Percentiles rank a stretch among this genome's conserved stretches.
phyloP scores from a whole-genome alignment of 345 rosid genomes.

The Chamaenerion angustifolium region DNA sequence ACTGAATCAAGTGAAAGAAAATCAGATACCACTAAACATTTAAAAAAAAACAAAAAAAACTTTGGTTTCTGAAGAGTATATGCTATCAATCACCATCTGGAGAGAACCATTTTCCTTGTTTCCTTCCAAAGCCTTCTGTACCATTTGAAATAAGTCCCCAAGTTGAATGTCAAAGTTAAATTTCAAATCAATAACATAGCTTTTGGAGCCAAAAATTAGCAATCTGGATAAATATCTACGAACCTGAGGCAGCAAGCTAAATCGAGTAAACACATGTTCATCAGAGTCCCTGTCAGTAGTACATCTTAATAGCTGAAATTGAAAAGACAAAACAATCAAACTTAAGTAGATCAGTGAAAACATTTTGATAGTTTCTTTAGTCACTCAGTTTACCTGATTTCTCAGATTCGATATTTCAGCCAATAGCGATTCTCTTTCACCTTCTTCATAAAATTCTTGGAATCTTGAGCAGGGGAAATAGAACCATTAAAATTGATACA shows the following conservation, averaged over 20 bases:
- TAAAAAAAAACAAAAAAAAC: too few relatives aligned
- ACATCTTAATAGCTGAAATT: constrained; percentile 37
- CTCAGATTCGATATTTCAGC: constrained; percentile 59
- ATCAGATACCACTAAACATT: background rate
- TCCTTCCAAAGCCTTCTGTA: constrained; percentile 28
- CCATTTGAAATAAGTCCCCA: constrained; percentile 7
- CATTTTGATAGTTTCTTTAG: background rate
- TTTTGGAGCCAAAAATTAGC: constrained; percentile 4
- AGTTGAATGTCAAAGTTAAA: constrained; percentile 4
- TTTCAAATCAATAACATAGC: background rate
- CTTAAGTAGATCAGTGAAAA: background rate
- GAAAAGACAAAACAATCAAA: constrained; percentile 9
- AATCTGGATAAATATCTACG: constrained; percentile 2
- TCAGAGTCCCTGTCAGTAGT: constrained; percentile 35
- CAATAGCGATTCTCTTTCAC: constrained; percentile 72
- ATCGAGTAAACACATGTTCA: constrained; percentile 21
- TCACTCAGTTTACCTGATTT: constrained; percentile 39
- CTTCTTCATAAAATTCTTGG: constrained; percentile 95
- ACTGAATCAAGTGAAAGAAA: constrained; percentile 26
- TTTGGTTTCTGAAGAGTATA: constrained; percentile 8
- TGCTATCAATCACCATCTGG: constrained; percentile 46
- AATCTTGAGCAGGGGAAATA: constrained; percentile 33
- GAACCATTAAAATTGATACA: constrained; percentile 1
- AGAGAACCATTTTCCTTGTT: constrained; percentile 40
- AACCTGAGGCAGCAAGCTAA: constrained; percentile 37